Conservation (phyloP, 2,329 filamentous ascomycete species). For the Aspergillus pseudoglaucus region DNA sequence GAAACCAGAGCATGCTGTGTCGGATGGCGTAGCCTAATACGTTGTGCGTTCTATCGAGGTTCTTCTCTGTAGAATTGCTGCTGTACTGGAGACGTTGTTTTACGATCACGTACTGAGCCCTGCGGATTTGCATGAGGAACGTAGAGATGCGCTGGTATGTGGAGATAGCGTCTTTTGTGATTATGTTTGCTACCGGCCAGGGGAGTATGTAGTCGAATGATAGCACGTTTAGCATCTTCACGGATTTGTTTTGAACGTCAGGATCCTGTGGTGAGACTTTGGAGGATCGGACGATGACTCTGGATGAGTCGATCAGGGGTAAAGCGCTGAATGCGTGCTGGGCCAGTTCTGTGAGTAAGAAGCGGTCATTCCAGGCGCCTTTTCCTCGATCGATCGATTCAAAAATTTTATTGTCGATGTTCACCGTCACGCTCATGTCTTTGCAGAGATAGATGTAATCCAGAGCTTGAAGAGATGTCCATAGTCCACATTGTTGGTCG, state of each 20-base stretch:
- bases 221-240: conserved; percentile 59
- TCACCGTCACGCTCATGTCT: conserved; percentile 62
- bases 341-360: conserved; percentile 69
- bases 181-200: conserved; percentile 63
- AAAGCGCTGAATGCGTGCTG: conserved; percentile 61
- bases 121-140: conserved; percentile 69
- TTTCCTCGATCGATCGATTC: conserved; percentile 60
- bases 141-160: conserved; percentile 68
- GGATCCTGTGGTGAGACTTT: conserved; percentile 37
- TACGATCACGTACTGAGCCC: conserved; percentile 62
- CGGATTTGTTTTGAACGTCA: conserved; percentile 47
- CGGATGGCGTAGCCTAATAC: conserved; percentile 47
- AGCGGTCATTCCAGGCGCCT: conserved; percentile 70
- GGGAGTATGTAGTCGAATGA: conserved; percentile 61
- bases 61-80: conserved; percentile 30
- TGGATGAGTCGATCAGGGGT: conserved; percentile 51
- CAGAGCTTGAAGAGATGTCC: conserved; percentile 58
- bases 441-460: conserved; percentile 69
- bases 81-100: conserved; percentile 36
- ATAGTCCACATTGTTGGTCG: conserved; percentile 62
- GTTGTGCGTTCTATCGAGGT: conserved; percentile 28
- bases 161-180: conserved; percentile 57
- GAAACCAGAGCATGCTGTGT: conserved; percentile 70
- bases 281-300: conserved; percentile 53
- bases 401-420: conserved; percentile 65